Base-by-base conservation (phyloP, 2,329 filamentous ascomycete species). In the Plenodomus tracheiphilus region DNA sequence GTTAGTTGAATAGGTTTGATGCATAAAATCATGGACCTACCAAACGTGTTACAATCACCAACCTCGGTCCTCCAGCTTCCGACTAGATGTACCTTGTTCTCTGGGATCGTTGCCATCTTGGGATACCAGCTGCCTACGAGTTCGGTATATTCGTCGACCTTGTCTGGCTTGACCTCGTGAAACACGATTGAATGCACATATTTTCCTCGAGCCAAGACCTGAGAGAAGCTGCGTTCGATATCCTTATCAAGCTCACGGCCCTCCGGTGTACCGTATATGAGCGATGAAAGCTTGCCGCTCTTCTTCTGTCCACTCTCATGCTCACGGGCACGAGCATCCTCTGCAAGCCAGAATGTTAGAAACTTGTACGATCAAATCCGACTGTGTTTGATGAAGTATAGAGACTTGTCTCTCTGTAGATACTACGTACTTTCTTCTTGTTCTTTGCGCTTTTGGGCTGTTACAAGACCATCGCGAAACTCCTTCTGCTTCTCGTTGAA, bases 41-140 rank as follows among this genome's bases (percentile, higher is more conserved):
- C 85, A 76, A 99, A 99, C 0, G 92, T 97, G 69, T 99, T 91
- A 71, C 91, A 95, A 65, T 99, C 93, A 54, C 94, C 94, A 43
- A 99, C 92, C 74, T 99, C 94, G 15, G 92, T 97, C 74, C 93
- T 85, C 94, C 94, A 99, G 79, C 93, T 97, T 64, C 94, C 94
- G 5, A 99, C 94, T 48, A 99, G 78, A 73, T 99, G 87, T 61
- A 99, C 93, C 76, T 93, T 93, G 76, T 97, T 96, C 75, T 94
- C 87, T 17, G 88, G 85, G 59, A 85, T 81, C 51, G 82, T 81
- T 39, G 94, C 94, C 82, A 97, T 91, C 69, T 84, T 85, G 8
- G 94, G 93, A 69, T 99, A 99, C 88, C 91, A 97, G 32, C 83
- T 80, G 51, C 94, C 91, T 13, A 97, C 90, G 41, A 97, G 80